Base-by-base conservation (phyloP, 1,139 yeast species). In the Yamadazyma songkhlaensis region DNA sequence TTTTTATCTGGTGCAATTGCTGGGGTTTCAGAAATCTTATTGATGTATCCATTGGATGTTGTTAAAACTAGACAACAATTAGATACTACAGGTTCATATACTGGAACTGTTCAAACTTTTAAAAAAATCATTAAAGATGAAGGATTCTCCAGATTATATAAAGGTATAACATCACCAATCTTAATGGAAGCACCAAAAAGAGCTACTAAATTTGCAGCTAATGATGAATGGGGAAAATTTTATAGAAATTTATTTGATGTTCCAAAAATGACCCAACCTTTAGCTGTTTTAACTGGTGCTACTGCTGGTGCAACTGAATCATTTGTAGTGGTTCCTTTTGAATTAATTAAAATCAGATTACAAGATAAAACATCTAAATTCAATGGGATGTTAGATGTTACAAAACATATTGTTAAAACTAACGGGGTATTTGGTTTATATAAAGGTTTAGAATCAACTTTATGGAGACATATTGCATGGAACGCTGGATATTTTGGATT, bases 101-200 rank as follows among this genome's bases (percentile, higher is more conserved):
- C 69, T 37, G 96, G 97, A 53, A 87, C 95, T 55, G 54, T 89
- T 45, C 92, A 86, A 55, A 87, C 96, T 59, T 63, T 94, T 50
- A 67, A 75, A 51, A 88, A 89, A 65, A 92, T 92, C 51, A 76
- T 92, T 50, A 78, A 75, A 53, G 83, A 79, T 48, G 99, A 94
- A 64, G 99, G 98, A 30, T 73, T 79, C 35, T 67, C 83, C 14
- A 76, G 95, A 47, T 74, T 92, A 44, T 94, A 92, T 65, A 82
- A 90, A 60, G 98, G 98, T 48, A 92, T 92, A 52, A 69, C 84
- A 23, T 97, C 98, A 12, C 99, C 99, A 32, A 87, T 92, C 52
- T 74, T 92, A 55, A 92, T 92, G 98, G 99, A 92, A 62, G 98
- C 98, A n/a, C 98, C 98, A 46, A 92, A 92, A 74, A 74, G 90